phyloP scores from a whole-genome alignment of 1,139 yeast species.

The Debaryomyces psychrophilus region DNA sequence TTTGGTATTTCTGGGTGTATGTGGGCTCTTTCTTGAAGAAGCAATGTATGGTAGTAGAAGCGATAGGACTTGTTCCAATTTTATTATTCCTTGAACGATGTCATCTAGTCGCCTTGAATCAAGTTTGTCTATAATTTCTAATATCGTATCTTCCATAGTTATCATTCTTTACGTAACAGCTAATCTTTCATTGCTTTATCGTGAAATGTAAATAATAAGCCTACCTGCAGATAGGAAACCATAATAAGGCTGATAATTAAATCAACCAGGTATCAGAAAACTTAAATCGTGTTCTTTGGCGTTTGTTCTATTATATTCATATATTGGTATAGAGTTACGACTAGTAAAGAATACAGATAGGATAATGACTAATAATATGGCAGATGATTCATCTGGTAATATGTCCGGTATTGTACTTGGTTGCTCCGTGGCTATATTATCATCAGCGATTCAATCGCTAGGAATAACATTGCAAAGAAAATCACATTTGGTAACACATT shows the following conservation, averaged over 20 bases:
- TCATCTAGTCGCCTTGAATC: constrained; percentile 18
- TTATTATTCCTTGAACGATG: constrained; percentile 18
- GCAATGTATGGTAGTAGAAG: constrained; percentile 30
- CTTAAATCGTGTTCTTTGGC: background rate
- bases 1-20: constrained; percentile 16
- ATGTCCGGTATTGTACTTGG: constrained; percentile 49
- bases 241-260: constrained; percentile 1
- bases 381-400: background rate
- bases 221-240: constrained; percentile 3
- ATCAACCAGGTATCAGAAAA: background rate
- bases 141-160: constrained; percentile 21
- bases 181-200: constrained; percentile 1
- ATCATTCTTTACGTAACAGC: background rate
- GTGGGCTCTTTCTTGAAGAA: constrained; percentile 20
- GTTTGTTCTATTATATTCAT: too few species aligned
- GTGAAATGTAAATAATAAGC: constrained; percentile 10
- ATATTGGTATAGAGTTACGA: background rate
- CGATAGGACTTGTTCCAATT: constrained; percentile 22
- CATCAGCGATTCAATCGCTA: constrained; percentile 80
- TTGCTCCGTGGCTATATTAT: constrained; percentile 72
- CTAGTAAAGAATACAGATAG: background rate
- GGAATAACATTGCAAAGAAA: constrained; percentile 85
- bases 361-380: constrained; percentile 4
- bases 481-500: constrained; percentile 55
- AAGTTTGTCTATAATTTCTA: constrained; percentile 21